Evolutionary conservation across 257 asterid genomes (phyloP).

Genomic region (Fraxinus quadrangulata): DNA sequence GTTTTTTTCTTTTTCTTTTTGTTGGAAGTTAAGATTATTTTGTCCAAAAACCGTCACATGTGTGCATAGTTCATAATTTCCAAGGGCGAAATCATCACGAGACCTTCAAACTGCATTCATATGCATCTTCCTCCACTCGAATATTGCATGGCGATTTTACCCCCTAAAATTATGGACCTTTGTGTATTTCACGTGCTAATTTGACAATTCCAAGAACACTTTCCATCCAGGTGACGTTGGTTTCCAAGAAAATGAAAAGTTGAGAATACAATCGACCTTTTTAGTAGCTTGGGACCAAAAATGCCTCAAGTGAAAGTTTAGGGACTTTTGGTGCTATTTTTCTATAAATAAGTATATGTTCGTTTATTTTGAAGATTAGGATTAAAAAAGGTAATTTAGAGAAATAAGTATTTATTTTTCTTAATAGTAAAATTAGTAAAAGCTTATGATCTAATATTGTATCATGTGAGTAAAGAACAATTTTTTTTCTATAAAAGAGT

Average conservation of each 20-base stretch:
- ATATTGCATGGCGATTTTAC: too few species aligned
- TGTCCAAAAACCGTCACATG: background rate
- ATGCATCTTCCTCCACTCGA: too few species aligned
- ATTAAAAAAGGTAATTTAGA: too few species aligned
- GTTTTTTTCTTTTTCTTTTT: too few species aligned
- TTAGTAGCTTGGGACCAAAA: background rate
- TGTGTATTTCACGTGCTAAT: background rate
- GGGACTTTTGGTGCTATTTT: background rate
- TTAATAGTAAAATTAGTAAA: too few species aligned
- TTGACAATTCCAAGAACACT: background rate
- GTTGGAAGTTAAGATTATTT: background rate
- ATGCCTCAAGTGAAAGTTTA: background rate
- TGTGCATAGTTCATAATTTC: background rate
- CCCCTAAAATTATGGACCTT: too few species aligned
- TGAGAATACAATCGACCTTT: background rate
- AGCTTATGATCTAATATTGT: too few species aligned
- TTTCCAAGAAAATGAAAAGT: background rate
- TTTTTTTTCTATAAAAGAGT: too few species aligned
- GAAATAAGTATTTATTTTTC: too few species aligned
- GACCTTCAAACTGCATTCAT: background rate
- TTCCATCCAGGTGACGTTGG: background rate
- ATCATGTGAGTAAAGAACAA: too few species aligned
- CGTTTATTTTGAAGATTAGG: too few species aligned
- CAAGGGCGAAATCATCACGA: background rate
- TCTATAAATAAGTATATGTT: background rate